Evolutionary conservation across 2,329 filamentous ascomycete species (phyloP).

Genomic region (Aspergillus versicolor): DNA sequence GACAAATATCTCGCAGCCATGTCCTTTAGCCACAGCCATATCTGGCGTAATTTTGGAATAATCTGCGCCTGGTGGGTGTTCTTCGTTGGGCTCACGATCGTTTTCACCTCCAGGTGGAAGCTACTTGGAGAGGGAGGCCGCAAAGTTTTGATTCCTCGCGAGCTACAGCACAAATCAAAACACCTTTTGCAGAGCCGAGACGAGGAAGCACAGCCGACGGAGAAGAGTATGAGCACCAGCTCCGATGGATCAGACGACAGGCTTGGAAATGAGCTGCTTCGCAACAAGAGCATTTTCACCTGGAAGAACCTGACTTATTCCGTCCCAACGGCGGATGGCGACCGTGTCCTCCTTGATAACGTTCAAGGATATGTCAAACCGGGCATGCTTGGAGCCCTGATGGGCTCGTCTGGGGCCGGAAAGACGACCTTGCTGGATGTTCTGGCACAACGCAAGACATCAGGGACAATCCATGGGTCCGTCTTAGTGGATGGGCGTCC

Average conservation of each 20-base stretch:
- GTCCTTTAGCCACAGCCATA: conserved; percentile 45
- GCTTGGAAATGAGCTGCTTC: conserved; percentile 43
- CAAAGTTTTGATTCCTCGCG: conserved; percentile 60
- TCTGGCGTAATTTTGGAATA: conserved; percentile 62
- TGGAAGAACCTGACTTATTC: conserved; percentile 73
- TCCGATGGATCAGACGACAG: conserved; percentile 4
- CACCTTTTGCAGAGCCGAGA: background rate
- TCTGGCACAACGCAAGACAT: conserved; percentile 65
- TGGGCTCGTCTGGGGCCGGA: conserved; percentile 75
- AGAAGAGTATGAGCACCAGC: conserved; percentile 38
- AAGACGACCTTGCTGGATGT: conserved; percentile 74
- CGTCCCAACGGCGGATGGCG: conserved; percentile 57
- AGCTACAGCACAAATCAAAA: conserved; percentile 47
- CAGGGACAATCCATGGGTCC: conserved; percentile 59
- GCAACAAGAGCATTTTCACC: conserved; percentile 67
- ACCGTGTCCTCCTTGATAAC: conserved; percentile 60
- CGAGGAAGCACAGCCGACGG: conserved; percentile 41
- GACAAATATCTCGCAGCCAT: conserved; percentile 57
- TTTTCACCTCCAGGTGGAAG: conserved; percentile 55
- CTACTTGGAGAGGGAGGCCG: conserved; percentile 43
- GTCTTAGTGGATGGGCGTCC: conserved; percentile 64
- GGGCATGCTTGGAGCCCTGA: conserved; percentile 70
- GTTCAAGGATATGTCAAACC: conserved; percentile 74
- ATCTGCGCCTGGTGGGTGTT: conserved; percentile 62
- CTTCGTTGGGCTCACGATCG: conserved; percentile 58